Conservation (phyloP, 129 eudicot genomes). For the Rutidosis leptorrhynchoides region DNA sequence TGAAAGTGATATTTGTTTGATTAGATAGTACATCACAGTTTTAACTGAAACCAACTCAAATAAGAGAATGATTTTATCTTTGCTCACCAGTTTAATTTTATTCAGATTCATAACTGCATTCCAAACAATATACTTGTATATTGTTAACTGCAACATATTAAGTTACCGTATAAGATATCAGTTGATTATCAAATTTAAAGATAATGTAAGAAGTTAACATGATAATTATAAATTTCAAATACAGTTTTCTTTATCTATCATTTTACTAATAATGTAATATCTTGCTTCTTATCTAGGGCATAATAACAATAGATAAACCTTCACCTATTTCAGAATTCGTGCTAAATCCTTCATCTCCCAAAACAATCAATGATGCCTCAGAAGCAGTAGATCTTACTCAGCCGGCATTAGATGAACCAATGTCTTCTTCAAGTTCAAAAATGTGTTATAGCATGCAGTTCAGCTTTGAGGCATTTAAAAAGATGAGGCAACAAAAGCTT, state of each 20-base stretch:
- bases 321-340: conserved; percentile 28
- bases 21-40: not conserved
- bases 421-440: conserved; percentile 39
- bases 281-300: conserved; percentile 40
- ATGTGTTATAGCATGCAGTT: conserved; percentile 63
- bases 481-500: conserved; percentile 62
- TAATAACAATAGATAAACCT: conserved; percentile 31
- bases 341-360: conserved; percentile 29
- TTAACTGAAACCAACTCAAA: no score
- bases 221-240: not conserved
- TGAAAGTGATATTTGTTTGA: not conserved
- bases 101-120: not conserved
- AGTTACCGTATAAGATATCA: not conserved
- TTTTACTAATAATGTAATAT: conserved; percentile 9
- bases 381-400: conserved; percentile 39
- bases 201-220: not conserved
- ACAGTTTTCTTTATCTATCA: not conserved
- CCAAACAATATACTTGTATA: no score
- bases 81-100: no score
- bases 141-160: not conserved
- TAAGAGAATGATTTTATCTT: no score
- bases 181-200: not conserved
- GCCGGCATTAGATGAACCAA: conserved; percentile 41
- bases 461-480: conserved; percentile 59
- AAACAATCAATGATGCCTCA: conserved; percentile 22